A percentile compares a stretch with the other conserved stretches of the same genome.
These are phyloP conservation scores for Ophiostoma angusticollis DNA, from an alignment of 2,329 filamentous ascomycete species.

Conservation along the genomic window DNA sequence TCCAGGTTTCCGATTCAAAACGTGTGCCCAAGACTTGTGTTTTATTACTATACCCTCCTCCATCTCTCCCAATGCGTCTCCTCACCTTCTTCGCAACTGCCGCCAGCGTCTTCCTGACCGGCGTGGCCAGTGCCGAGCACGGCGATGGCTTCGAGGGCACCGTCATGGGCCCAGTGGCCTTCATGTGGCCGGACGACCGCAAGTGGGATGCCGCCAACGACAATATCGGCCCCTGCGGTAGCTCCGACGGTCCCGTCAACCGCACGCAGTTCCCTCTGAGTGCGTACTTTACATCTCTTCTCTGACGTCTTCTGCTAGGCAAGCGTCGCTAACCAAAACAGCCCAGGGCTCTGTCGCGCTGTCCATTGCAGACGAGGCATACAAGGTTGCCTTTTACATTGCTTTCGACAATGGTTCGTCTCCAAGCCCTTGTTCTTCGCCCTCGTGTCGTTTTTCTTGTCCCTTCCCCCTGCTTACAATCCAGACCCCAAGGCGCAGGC, in stretches of 20 bases:
- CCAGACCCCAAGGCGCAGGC: slow-evolving; percentile 20
- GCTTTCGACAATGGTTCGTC: slow-evolving; percentile 25
- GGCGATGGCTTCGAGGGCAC: slow-evolving; percentile 20
- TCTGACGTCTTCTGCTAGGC: not conserved
- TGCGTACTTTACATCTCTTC: slow-evolving; percentile 11
- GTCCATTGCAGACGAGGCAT: slow-evolving; percentile 14
- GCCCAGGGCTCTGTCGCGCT: slow-evolving; percentile 12
- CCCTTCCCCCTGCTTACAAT: too few species aligned
- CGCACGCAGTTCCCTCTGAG: slow-evolving; percentile 39
- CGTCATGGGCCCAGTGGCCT: slow-evolving; percentile 40
- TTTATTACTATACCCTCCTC: not conserved
- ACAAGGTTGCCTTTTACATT: slow-evolving; percentile 13
- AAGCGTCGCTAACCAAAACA: slow-evolving; percentile 2
- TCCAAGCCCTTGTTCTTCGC: too few species aligned
- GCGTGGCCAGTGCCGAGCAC: slow-evolving; percentile 8
- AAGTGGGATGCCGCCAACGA: slow-evolving; percentile 35
- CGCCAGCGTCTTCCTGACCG: not conserved
- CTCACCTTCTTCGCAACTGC: not conserved
- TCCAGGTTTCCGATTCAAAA: not conserved
- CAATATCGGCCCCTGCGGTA: slow-evolving; percentile 40
- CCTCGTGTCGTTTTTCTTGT: too few species aligned
- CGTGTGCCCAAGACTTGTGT: not conserved
- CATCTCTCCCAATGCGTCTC: slow-evolving; percentile 5
- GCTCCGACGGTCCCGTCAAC: slow-evolving; percentile 28
- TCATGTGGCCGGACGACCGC: slow-evolving; percentile 41